Base-by-base conservation (phyloP, 345 rosid species). In the Lagerstroemia speciosa region DNA sequence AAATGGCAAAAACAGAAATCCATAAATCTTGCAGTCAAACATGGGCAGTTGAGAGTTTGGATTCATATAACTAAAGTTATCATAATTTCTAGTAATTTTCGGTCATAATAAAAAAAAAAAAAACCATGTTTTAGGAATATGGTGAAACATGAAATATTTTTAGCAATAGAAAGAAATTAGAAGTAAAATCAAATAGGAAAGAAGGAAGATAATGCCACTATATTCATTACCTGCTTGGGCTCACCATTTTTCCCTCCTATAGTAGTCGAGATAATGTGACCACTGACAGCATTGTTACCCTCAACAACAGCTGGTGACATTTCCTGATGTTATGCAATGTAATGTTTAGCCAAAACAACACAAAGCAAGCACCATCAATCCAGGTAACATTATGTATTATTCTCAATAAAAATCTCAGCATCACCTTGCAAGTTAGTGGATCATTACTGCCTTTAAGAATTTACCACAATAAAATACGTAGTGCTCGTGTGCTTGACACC, bases 201-300 rank as follows among this genome's bases (percentile, higher is more conserved):
- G 46, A 14, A 41, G 14, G 10, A 9, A 58, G 34, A 10, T n/a
- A 52, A 52, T 52, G 57, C 33, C 22, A 55, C 14, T 1, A 55
- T 19, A 55, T 40, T 3, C 11, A 62, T 11, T 52, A 88, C 93
- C 93, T 73, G 89, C 67, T 90, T 90, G 60, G 93, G 92, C 81
- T 90, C 91, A 48, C 93, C 93, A 71, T 88, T 90, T 84, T 84
- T 88, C 71, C 96, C 96, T 58, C 93, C 96, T 34, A 88, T 86
- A 8, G 93, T 86, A 65, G 92, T 86, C 11, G 91, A 84, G 72
- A 90, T 90, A 55, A 88, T 83, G 68, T 90, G 96, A 57, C 96
- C 96, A 0, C 86, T 82, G 60, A 83, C 85, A 22, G 89, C 82
- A 72, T 83, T 87, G 57, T 83, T 90, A 32, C 80, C 83, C 72